Evolutionary conservation across 1,284 basidiomycete species (phyloP), one percentile per base, ranked within the genome.

Genomic region (Boletus subluridellus): DNA sequence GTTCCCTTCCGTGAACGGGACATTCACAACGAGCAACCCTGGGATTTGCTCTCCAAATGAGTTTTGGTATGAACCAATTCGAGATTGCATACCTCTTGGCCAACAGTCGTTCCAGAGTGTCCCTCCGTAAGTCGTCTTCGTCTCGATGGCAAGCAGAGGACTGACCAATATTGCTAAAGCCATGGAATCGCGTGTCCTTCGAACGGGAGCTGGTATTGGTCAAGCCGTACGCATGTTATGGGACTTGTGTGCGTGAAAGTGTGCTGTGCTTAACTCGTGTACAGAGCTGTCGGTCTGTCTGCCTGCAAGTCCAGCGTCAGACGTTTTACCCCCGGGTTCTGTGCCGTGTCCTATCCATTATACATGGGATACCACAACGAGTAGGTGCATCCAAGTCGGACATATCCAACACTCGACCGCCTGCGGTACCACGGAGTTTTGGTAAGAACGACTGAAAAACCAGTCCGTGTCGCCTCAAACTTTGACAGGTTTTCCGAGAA

Each of bases 261-360:
- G 15, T 17, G 10, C 28, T 7, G 17, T 32, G 49, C 56, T 61
- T 34, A 64, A 41, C 24, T 8, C 15, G 9, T 54, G 45, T 21
- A 58, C 39, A 64, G 67, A 52, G 28, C 34, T 52, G 12, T 66
- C 67, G 34, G 44, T 12, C 49, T 64, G 65, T 37, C 61, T 68
- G 28, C 49, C 66, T 12, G 41, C 52, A 24, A 58, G 46, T 34
- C 58, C 64, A 47, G 49, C 44, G 12, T 17, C 49, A 45, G 45
- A 42, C 14, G 24, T 39, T 28, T 42, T 32, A 4, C 32, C 41
- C 10, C 38, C 38, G 30, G 34, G 17, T 21, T 49, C 51, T 10
- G 37, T 53, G 42, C 30, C 52, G 39, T 67, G 63, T 48, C 67
- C 60, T 30, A 30, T 4, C 28, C 30, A 49, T 9, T 49, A 58